Evolutionary conservation across 495 filamentous ascomycete species (phyloP), one percentile per base, ranked within the genome.

Genomic region (Daldinia vernicosa): DNA sequence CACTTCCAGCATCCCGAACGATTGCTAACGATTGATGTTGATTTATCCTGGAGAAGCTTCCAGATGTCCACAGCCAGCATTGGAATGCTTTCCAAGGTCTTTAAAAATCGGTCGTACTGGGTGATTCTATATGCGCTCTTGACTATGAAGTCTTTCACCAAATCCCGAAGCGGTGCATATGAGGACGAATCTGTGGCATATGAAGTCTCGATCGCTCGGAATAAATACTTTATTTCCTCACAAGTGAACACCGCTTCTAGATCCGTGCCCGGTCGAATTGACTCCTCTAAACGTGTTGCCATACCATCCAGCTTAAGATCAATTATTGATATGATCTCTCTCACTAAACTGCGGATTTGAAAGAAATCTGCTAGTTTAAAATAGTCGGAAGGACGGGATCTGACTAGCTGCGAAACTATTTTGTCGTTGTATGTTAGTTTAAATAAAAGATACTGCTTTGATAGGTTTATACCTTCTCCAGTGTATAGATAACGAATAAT

Each of bases 401-500:
- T 0, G 6, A 30, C 27, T 6, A 35, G 1, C 3, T 17, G 14
- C 30, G 30, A 22, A 35, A 56, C 53, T 56, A 35, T 0, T 33
- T 19, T 4, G 9, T 22, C 9, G 12, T 35, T 1, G 1, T 22
- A 56, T 30, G 17, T 19, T 33, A 28, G 15, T 24, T 22, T 22
- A 19, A 19, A 11, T 6, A 1, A n/a, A 26, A 7, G 30, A 0
- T 0, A 9, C 0, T 8, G 4, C 19, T 28, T 7, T 12, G 4
- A 14, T 53, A 0, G 3, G 19, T 14, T 2, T 5, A 3, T n/a
- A 60, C 58, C 14, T 19, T 30, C 50, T 50, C 58, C 58, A 33
- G 58, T 60, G 40, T 60, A 60, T 6, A 60, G 22, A 17, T 19
- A 60, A 27, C 12, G 11, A 50, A 60, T 50, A 12, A 60, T 26